These are phyloP conservation scores for Pythium brassicae DNA, from an alignment of 352 stramenopile genomes.

Conservation along the genomic window DNA sequence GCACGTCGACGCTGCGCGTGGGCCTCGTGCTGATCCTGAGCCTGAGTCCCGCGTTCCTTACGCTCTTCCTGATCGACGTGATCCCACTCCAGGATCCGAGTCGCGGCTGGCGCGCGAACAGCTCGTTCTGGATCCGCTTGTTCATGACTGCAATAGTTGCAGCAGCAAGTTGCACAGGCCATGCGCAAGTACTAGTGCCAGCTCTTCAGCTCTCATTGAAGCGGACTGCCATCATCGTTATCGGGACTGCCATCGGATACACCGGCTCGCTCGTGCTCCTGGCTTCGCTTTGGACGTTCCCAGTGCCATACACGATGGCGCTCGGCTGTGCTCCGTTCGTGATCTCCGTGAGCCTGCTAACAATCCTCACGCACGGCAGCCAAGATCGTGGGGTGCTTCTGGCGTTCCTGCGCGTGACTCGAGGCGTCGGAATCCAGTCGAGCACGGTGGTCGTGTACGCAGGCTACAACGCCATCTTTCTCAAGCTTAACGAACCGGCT, in stretches of 20 bases:
- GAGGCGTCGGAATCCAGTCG: not conserved
- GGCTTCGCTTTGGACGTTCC: conserved; percentile 1
- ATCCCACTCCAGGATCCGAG: not conserved
- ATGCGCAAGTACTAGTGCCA: not conserved
- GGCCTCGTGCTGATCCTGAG: not conserved
- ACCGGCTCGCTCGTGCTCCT: not conserved
- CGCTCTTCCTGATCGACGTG: conserved; percentile 1
- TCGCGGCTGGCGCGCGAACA: not conserved
- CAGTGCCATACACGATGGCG: not conserved
- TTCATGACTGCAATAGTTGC: not conserved
- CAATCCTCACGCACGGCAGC: not conserved
- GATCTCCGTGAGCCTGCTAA: not conserved
- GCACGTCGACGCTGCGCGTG: not conserved
- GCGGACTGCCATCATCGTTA: not conserved
- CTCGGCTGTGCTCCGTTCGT: not conserved
- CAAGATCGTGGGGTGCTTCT: not conserved
- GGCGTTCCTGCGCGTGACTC: not conserved
- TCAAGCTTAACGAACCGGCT: not conserved
- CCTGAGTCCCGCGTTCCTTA: not conserved
- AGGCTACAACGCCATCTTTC: not conserved
- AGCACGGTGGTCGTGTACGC: not conserved
- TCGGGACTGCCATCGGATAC: not conserved
- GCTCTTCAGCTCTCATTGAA: not conserved
- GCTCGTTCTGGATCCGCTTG: not conserved
- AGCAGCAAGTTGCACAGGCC: too few relatives aligned